phyloP scores from a whole-genome alignment of 2,329 filamentous ascomycete genomes.

The Tolypocladium inflatum region DNA sequence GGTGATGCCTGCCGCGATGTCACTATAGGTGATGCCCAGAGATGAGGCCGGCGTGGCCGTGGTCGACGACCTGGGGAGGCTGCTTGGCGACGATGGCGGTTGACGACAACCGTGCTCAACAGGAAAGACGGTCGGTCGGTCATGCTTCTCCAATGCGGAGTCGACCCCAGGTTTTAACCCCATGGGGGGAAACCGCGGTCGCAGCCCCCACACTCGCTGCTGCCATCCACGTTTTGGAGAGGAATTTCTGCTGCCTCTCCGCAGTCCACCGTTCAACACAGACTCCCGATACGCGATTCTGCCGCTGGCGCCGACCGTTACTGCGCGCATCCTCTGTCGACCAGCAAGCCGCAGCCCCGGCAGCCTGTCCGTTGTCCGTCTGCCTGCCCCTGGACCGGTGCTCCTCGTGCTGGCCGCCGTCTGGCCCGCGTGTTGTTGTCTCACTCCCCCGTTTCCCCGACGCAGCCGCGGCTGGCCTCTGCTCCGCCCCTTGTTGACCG shows the following conservation, averaged over 20 bases:
- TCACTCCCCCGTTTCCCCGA: not conserved
- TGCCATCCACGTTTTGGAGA: not conserved
- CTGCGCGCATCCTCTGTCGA: not conserved
- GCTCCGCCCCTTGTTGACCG: not conserved
- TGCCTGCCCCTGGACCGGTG: not conserved
- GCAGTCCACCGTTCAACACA: not conserved
- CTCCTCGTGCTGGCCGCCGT: not conserved
- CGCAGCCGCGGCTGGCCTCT: not conserved
- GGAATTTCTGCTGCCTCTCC: not conserved
- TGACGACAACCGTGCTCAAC: not conserved
- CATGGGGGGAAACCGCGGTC: slow-evolving; percentile 2
- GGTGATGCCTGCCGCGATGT: no score
- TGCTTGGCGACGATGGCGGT: not conserved
- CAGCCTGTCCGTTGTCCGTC: not conserved
- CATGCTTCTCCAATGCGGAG: slow-evolving; percentile 30
- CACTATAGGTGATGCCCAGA: no score
- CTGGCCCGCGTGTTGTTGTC: not conserved
- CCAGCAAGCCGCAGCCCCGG: not conserved
- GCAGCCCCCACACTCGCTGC: slow-evolving; percentile 4
- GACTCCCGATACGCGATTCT: not conserved
- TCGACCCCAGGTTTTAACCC: slow-evolving; percentile 14
- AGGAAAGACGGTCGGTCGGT: not conserved
- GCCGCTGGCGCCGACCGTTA: not conserved
- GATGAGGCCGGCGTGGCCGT: no score
- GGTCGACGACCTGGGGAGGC: no score